Percentiles rank a stretch among this genome's conserved stretches.
phyloP scores from a whole-genome alignment of 148 eudicot genomes.

The Salicornia ramosissima region DNA sequence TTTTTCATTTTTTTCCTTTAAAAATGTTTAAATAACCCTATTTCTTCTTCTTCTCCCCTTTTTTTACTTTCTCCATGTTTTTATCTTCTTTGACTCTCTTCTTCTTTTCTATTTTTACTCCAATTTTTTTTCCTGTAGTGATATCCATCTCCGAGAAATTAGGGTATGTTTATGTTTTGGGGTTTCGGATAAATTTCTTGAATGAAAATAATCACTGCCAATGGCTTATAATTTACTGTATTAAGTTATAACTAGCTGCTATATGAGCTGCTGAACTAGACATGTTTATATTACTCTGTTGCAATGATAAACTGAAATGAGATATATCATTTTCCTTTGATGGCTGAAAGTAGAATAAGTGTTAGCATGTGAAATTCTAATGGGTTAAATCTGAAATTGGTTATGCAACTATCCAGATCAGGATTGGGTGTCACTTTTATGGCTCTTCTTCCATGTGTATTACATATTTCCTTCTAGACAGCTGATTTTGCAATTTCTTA shows the following conservation, averaged over 20 bases:
- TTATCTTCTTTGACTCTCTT: no score
- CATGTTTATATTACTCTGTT: not conserved
- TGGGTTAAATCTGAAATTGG: not conserved
- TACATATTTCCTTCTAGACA: not conserved
- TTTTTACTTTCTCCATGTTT: no score
- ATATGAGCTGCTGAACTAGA: not conserved
- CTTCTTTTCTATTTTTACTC: no score
- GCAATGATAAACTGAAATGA: not conserved
- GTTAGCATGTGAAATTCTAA: not conserved
- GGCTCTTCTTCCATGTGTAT: not conserved
- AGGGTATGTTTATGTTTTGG: not conserved
- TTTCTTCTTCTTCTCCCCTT: no score
- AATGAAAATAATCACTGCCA: not conserved
- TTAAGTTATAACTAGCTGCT: not conserved
- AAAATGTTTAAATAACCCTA: no score
- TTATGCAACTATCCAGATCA: not conserved
- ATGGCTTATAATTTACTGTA: no score
- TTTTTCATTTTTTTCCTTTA: no score
- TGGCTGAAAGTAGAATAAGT: not conserved
- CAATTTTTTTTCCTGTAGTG: no score
- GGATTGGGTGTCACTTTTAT: not conserved
- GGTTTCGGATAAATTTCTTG: not conserved
- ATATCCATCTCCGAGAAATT: not conserved
- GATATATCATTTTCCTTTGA: not conserved
- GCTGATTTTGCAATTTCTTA: not conserved